These are phyloP conservation scores for Silene coronaria DNA, from an alignment of 179 eudicot species.

Conservation along the genomic window DNA sequence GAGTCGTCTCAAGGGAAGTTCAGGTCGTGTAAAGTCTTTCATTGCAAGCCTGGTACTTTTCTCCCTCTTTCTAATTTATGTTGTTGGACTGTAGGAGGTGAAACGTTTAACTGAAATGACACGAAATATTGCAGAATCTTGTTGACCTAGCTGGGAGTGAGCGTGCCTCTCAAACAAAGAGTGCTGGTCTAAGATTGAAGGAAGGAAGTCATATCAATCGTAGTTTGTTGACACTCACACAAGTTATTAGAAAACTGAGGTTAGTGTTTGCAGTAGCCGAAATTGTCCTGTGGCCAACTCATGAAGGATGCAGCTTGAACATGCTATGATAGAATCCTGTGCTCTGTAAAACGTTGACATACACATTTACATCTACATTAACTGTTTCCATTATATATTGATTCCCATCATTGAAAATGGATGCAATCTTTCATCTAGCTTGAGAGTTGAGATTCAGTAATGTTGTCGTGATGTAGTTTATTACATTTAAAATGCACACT, in stretches of 20 bases:
- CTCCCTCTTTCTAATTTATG: conserved; percentile 6
- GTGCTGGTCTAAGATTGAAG: conserved; percentile 70
- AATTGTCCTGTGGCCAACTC: too few species aligned
- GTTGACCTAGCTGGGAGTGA: conserved; percentile 99
- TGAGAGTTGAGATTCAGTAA: neutral
- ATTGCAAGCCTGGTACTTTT: conserved; percentile 77
- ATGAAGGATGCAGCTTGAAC: too few species aligned
- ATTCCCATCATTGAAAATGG: neutral
- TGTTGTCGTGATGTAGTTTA: neutral
- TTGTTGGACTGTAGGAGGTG: neutral
- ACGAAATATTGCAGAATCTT: conserved; percentile 55
- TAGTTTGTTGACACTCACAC: conserved; percentile 84
- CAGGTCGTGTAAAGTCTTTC: conserved; percentile 72
- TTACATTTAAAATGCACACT: neutral
- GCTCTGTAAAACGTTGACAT: neutral
- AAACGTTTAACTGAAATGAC: neutral
- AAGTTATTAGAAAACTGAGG: conserved; percentile 93
- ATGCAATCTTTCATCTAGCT: neutral
- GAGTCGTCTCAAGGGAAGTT: conserved; percentile 63
- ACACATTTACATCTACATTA: neutral
- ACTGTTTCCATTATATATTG: neutral
- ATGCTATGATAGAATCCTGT: neutral
- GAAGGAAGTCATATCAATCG: conserved; percentile 96
- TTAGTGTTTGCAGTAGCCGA: too few species aligned
- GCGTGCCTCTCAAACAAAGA: conserved; percentile 78